Conservation (phyloP, 129 eudicot species). For the Helichrysum umbraculigerum region DNA sequence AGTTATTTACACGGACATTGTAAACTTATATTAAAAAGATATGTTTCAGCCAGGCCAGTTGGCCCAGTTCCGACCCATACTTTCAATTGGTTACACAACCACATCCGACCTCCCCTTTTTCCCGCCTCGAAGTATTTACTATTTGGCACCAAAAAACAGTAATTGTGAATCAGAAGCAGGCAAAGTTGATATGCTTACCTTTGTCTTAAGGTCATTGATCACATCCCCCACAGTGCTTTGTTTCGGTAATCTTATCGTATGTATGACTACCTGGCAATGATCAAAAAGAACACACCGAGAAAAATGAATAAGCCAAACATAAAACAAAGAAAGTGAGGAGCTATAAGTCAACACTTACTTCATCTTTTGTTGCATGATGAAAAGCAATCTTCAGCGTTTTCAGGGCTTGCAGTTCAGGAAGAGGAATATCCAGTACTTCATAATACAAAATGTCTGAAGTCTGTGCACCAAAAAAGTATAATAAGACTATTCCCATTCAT, state of each 20-base stretch:
- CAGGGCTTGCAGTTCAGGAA: constrained; percentile 85
- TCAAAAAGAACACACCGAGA: constrained; percentile 14
- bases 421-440: constrained; percentile 89
- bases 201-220: constrained; percentile 67
- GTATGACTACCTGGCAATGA: constrained; percentile 60
- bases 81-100: too few relatives aligned
- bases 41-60: too few relatives aligned
- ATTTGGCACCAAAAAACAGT: neutral
- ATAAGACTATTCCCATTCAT: too few relatives aligned
- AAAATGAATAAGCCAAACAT: neutral
- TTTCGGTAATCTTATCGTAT: constrained; percentile 75
- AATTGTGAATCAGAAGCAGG: neutral
- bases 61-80: too few relatives aligned
- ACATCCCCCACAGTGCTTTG: constrained; percentile 91
- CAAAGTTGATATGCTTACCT: constrained; percentile 39
- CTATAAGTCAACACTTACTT: constrained; percentile 47
- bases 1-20: neutral
- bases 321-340: neutral
- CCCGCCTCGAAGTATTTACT: too few relatives aligned
- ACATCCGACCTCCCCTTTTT: too few relatives aligned
- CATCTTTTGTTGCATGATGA: constrained; percentile 79
- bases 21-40: too few relatives aligned
- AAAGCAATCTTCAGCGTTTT: constrained; percentile 86
- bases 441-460: constrained; percentile 81
- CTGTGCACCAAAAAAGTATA: constrained; percentile 31